Evolutionary conservation across 2,329 filamentous ascomycete species (phyloP), one percentile per base, ranked within the genome.

Genomic region (Phialophora tarda): DNA sequence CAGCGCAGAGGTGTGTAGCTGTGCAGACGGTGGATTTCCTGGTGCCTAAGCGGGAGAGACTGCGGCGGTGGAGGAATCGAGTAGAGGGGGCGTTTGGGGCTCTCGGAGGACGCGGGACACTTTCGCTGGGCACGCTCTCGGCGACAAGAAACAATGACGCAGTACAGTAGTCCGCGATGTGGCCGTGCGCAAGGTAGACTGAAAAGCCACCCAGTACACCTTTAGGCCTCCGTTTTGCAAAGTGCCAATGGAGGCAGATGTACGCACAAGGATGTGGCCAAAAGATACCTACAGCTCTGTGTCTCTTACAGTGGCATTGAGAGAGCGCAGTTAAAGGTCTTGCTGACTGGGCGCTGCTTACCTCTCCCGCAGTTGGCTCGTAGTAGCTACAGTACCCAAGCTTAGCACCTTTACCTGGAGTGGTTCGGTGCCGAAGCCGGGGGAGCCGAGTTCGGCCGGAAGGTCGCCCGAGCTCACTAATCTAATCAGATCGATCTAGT

Each of bases 401-500:
- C 47, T 4, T 23, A 50, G 11, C 21, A 11, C 47, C 4, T 51
- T 51, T 51, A 51, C 48, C 23, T 26, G 48, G 21, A 26, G 38
- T 21, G 38, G 4, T 26, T 28, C 48, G 48, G 23, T 17, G 14
- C 48, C 57, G 41, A 32, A 30, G 24, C 11, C 34, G 3, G 8
- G 21, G 24, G 21, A 24, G 2, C 14, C 44, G 17, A 28, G 44
- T 10, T 6, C 17, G 17, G 24, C 41, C 8, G 57, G 57, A 59
- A 59, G 57, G 41, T 65, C 53, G 44, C 24, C 41, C 63, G 58
- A 64, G 38, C 1, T n/a, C 2, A 44, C 14, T 44, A 48, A 65
- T 60, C 62, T 65, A 57, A 65, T 65, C 63, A 44, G 51, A 65
- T 65, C 38, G 6, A 59, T 26, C 3, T 26, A 64, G 34, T 17